Evolutionary conservation across 257 asterid species (phyloP).

Genomic region (Forsythia viridissima): DNA sequence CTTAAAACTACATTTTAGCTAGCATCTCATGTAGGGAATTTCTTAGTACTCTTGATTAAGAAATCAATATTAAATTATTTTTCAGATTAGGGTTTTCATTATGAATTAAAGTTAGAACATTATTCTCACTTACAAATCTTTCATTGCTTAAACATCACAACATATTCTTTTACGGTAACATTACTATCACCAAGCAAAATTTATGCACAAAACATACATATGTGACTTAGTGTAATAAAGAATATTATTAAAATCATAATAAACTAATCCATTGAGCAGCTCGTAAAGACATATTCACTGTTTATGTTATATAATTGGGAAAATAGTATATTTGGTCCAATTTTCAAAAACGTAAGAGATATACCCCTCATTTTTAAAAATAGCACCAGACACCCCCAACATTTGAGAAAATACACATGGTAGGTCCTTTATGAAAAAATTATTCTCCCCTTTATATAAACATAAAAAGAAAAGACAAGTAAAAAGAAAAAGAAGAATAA

Average conservation of each 20-base stretch:
- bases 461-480: no score
- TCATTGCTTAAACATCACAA: neutral
- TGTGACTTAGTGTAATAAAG: neutral
- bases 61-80: neutral
- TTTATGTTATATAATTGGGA: no score
- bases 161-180: neutral
- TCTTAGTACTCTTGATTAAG: neutral
- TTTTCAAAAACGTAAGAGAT: no score
- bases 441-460: no score
- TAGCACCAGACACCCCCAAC: no score
- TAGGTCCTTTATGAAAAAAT: no score
- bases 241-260: neutral
- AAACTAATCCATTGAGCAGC: slow-evolving; percentile 5
- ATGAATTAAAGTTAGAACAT: neutral
- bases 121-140: neutral
- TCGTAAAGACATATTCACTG: no score
- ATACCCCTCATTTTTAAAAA: no score
- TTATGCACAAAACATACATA: neutral
- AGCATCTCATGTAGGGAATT: neutral
- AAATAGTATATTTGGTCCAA: no score
- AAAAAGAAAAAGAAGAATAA: no score
- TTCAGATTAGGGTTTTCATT: neutral
- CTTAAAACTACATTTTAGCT: neutral
- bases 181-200: neutral
- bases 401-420: no score